Conservation (phyloP, 352 stramenopile genomes). For the Saprolegnia diclina region DNA sequence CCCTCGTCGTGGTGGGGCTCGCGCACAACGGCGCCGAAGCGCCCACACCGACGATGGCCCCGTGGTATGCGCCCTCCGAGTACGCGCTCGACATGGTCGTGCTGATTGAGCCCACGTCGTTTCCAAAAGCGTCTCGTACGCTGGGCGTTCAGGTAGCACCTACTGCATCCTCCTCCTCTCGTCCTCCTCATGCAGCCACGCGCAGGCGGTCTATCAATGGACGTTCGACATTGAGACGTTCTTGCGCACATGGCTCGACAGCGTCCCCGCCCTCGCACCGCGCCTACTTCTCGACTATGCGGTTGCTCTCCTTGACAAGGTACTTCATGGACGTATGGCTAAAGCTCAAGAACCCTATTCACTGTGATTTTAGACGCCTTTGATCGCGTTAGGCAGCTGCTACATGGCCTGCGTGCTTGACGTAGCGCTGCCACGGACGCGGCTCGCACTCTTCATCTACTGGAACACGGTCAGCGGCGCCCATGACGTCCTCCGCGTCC, state of each 20-base stretch:
- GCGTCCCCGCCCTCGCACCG: constrained; percentile 36
- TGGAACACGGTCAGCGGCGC: constrained; percentile 41
- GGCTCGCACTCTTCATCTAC: constrained; percentile 40
- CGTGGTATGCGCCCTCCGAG: constrained; percentile 41
- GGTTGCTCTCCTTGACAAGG: constrained; percentile 34
- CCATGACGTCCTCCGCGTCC: constrained; percentile 40
- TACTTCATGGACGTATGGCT: no score
- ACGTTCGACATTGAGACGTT: constrained; percentile 57
- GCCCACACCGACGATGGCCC: constrained; percentile 26
- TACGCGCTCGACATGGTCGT: constrained; percentile 35
- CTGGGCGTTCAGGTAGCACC: constrained; percentile 4
- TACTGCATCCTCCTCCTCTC: background rate
- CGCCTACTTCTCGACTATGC: constrained; percentile 61
- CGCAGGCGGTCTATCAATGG: constrained; percentile 41
- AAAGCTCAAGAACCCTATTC: no score
- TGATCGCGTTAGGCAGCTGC: background rate
- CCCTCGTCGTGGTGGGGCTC: constrained; percentile 36
- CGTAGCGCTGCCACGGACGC: constrained; percentile 28
- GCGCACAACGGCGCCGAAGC: background rate
- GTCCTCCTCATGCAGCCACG: background rate
- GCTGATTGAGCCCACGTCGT: background rate
- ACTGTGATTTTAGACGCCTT: background rate
- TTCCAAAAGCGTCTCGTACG: background rate
- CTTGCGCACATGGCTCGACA: constrained; percentile 41
- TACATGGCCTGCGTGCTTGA: constrained; percentile 50